Percentiles rank a stretch among this genome's conserved stretches.
Conservation (phyloP, 805 yeast species). For the Candida chauliodis region DNA sequence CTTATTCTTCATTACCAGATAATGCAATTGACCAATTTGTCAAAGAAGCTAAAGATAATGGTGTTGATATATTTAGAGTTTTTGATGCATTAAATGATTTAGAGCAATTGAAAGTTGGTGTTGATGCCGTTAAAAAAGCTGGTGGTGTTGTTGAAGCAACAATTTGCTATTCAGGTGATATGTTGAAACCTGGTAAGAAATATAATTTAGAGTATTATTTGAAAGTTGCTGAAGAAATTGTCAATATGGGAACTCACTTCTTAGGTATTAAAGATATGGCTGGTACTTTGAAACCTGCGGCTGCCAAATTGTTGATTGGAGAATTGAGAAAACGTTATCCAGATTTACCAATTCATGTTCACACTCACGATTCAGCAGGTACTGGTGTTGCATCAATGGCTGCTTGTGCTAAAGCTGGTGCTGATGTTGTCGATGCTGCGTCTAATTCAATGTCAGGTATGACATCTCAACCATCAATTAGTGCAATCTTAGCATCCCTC, state of each 20-base stretch:
- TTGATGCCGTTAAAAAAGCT: slow-evolving; percentile 95
- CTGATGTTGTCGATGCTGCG: slow-evolving; percentile 97
- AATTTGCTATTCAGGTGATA: slow-evolving; percentile 97
- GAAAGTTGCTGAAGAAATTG: slow-evolving; percentile 76
- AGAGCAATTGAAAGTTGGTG: slow-evolving; percentile 96
- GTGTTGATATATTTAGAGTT: slow-evolving; percentile 97
- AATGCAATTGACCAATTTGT: slow-evolving; percentile 98
- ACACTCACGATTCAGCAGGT: slow-evolving; percentile 99
- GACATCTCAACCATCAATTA: slow-evolving; percentile 96
- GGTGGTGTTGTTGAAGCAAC: slow-evolving; percentile 99
- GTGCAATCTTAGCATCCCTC: slow-evolving; percentile 87
- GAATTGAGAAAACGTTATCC: slow-evolving; percentile 85
- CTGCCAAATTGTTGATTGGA: slow-evolving; percentile 79
- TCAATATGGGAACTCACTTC: slow-evolving; percentile 91
- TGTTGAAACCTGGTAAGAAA: slow-evolving; percentile 93
- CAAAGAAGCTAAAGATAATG: slow-evolving; percentile 87
- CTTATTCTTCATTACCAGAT: slow-evolving; percentile 96
- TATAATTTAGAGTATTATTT: slow-evolving; percentile 90
- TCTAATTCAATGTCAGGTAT: slow-evolving; percentile 96
- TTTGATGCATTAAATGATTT: slow-evolving; percentile 96
- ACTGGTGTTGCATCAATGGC: slow-evolving; percentile 97
- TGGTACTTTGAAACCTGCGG: slow-evolving; percentile 94
- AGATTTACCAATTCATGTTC: slow-evolving; percentile 94
- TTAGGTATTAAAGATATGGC: slow-evolving; percentile 99
- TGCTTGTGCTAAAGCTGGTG: slow-evolving; percentile 93